These are phyloP conservation scores for Neurospora crassa DNA, from an alignment of 2,329 filamentous ascomycete species.

Conservation along the genomic window DNA sequence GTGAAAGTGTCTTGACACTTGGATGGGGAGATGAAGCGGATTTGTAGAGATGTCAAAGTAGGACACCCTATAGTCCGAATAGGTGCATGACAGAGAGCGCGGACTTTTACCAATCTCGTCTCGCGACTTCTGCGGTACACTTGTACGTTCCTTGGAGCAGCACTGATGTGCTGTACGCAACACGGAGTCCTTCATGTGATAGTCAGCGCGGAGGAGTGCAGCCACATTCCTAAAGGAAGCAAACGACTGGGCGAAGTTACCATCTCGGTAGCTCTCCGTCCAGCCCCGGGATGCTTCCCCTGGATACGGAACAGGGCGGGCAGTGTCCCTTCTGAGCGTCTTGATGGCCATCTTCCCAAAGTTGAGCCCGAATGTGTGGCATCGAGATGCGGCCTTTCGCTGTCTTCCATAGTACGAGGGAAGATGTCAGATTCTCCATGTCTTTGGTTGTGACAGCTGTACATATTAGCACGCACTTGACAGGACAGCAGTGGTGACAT, in stretches of 20 bases:
- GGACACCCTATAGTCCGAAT: background rate
- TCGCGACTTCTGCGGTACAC: background rate
- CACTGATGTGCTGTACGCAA: background rate
- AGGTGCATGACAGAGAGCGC: background rate
- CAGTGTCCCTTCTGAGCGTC: background rate
- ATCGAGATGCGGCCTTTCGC: no score
- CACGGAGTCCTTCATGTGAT: background rate
- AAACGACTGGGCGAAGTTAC: background rate
- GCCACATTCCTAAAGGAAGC: background rate
- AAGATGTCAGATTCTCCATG: no score
- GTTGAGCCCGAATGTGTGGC: background rate
- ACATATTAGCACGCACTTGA: background rate
- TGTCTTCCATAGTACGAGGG: no score
- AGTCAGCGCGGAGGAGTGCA: background rate
- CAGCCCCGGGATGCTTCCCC: background rate
- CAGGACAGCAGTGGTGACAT: no score
- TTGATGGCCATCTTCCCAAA: background rate
- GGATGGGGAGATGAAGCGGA: background rate
- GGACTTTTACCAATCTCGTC: background rate
- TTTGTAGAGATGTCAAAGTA: background rate
- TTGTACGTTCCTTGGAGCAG: background rate
- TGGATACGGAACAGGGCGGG: background rate
- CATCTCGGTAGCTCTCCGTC: background rate
- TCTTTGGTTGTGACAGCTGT: no score
- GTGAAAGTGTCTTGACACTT: background rate